Conservation (phyloP, 352 stramenopile species). For the Phytopythium delawarense region DNA sequence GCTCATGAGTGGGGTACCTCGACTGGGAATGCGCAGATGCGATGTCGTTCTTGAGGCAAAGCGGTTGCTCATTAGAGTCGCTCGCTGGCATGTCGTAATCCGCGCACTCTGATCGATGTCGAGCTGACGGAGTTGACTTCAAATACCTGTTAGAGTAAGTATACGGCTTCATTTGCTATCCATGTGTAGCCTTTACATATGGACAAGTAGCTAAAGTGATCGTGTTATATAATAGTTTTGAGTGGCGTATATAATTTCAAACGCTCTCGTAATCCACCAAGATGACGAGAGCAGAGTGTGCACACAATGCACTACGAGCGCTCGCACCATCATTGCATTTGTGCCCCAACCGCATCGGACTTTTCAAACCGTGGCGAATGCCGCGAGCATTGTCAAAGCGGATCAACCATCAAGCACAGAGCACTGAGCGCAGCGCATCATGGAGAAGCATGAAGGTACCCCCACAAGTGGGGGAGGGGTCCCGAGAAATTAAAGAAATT, state of each 20-base stretch:
- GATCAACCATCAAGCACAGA: too few species aligned
- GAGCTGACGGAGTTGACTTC: not conserved
- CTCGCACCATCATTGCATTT: too few species aligned
- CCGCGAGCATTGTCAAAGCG: too few species aligned
- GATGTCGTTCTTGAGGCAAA: not conserved
- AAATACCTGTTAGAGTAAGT: not conserved
- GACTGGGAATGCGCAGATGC: not conserved
- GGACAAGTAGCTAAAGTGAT: not conserved
- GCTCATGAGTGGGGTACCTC: not conserved
- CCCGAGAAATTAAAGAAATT: conserved; percentile 89
- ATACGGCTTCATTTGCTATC: not conserved
- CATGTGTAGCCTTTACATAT: too few species aligned
- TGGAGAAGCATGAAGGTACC: not conserved
- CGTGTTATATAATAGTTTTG: not conserved
- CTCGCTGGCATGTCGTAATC: not conserved
- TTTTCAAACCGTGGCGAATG: too few species aligned
- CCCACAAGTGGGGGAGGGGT: conserved; percentile 37
- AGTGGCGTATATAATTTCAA: too few species aligned
- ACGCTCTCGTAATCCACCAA: too few species aligned
- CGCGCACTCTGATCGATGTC: too few species aligned
- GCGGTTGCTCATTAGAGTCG: not conserved
- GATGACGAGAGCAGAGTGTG: too few species aligned
- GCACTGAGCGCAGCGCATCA: too few species aligned
- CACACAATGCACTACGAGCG: too few species aligned
- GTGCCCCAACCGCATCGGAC: too few species aligned